Conservation (phyloP, 2,329 filamentous ascomycete species). For the Xylariaceae sp. region DNA sequence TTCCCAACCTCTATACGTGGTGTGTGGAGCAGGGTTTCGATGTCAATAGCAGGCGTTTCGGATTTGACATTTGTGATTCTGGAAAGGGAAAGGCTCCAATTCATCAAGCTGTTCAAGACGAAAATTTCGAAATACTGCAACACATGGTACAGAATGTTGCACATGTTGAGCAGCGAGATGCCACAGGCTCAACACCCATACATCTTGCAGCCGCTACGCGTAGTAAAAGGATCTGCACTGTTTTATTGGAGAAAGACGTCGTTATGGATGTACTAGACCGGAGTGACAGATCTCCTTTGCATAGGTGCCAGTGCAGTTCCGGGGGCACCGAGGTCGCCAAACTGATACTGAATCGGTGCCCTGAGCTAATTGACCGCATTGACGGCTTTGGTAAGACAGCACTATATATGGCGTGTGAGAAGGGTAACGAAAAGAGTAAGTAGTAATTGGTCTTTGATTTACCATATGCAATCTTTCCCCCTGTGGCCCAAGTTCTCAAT, state of each 20-base stretch:
- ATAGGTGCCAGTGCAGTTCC: slow-evolving; percentile 35
- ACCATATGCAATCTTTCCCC: neutral
- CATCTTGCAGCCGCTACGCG: slow-evolving; percentile 41
- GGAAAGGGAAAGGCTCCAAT: slow-evolving; percentile 33
- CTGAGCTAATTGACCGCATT: slow-evolving; percentile 27
- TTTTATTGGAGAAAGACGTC: slow-evolving; percentile 38
- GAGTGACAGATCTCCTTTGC: slow-evolving; percentile 33
- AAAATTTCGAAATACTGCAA: slow-evolving; percentile 35
- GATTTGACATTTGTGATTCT: slow-evolving; percentile 34
- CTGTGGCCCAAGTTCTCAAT: neutral
- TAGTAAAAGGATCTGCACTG: slow-evolving; percentile 35
- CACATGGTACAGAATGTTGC: slow-evolving; percentile 34
- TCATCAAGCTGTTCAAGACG: slow-evolving; percentile 33
- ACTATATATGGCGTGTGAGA: slow-evolving; percentile 39
- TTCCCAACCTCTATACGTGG: slow-evolving; percentile 34
- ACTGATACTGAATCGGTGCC: slow-evolving; percentile 31
- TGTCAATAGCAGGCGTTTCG: slow-evolving; percentile 32
- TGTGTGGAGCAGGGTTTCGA: slow-evolving; percentile 38
- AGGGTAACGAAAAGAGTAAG: slow-evolving; percentile 36
- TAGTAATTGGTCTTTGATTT: slow-evolving; percentile 4
- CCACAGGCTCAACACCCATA: slow-evolving; percentile 35
- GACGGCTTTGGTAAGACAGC: slow-evolving; percentile 39
- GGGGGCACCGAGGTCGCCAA: slow-evolving; percentile 36
- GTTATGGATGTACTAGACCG: slow-evolving; percentile 36
- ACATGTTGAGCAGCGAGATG: slow-evolving; percentile 33